Percentiles rank a stretch among this genome's conserved stretches.
Conservation (phyloP, 2,329 filamentous ascomycete genomes). For the Pseudocercospora pini-densiflorae region DNA sequence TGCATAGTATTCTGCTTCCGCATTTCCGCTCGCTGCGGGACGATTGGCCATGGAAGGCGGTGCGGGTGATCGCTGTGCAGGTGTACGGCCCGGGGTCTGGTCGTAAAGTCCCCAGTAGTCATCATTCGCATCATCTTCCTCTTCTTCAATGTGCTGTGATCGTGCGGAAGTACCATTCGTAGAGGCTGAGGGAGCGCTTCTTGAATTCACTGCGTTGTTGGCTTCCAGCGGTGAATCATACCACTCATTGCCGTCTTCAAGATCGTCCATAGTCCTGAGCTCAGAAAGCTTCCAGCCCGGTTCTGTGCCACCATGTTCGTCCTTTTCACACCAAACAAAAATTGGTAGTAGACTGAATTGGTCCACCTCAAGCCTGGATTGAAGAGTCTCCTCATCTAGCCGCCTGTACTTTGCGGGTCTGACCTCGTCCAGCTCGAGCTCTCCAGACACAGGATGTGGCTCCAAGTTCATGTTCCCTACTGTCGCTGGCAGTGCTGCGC, state of each 20-base stretch:
- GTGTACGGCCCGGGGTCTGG: conserved; percentile 60
- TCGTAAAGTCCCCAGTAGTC: conserved; percentile 83
- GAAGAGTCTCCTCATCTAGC: conserved; percentile 76
- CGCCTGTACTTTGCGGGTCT: conserved; percentile 66
- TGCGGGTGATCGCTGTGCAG: conserved; percentile 67
- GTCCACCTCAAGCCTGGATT: conserved; percentile 65
- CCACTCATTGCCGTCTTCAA: conserved; percentile 62
- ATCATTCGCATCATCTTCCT: conserved; percentile 67
- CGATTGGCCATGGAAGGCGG: conserved; percentile 48
- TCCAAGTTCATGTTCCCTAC: conserved; percentile 69
- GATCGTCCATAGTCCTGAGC: conserved; percentile 62
- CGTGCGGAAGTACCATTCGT: conserved; percentile 19
- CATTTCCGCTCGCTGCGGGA: conserved; percentile 18
- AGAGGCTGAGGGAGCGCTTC: conserved; percentile 22
- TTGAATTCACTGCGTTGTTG: conserved; percentile 49
- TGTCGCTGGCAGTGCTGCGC: conserved; percentile 63
- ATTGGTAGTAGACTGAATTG: conserved; percentile 67
- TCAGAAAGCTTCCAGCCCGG: conserved; percentile 76
- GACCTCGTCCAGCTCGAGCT: conserved; percentile 75
- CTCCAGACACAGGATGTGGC: conserved; percentile 80
- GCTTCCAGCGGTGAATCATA: conserved; percentile 65
- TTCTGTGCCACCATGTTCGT: conserved; percentile 59
- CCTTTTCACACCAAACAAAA: conserved; percentile 71
- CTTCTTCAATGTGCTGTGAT: conserved; percentile 48
- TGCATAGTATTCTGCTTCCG: conserved; percentile 75